Base-by-base conservation (phyloP, 2,329 filamentous ascomycete species). In the Phoma sp. region DNA sequence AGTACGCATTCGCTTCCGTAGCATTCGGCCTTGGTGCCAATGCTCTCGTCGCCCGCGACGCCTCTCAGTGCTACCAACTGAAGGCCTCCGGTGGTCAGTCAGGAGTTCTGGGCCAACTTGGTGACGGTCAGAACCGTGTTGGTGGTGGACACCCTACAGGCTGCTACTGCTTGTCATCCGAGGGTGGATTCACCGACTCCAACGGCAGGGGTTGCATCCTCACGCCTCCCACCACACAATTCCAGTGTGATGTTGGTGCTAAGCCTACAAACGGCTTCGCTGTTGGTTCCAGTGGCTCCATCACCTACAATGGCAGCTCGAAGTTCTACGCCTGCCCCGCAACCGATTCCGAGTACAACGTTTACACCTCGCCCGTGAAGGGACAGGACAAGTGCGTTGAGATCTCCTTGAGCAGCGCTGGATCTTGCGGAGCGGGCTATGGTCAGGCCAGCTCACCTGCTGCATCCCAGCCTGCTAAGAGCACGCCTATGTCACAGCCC, bases 321-420 rank as follows among this genome's bases (percentile, higher is more conserved):
- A 73, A 74, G 25, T 89, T 89, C 70, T 85, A 82, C 65, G 81
- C 85, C 38, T 89, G 87, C 67, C 79, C 82, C 25, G 86, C 85
- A 18, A 81, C 80, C 2, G 79, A 82, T 50, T 78, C 78, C 37
- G 80, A 83, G 52, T 84, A 78, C 73, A 85, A 86, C 61, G 69
- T 86, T 57, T 86, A 86, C 70, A 73, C 71, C 8, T 57, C 68
- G 33, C 74, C 78, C 4, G 69, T 77, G 64, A 27, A 63, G 57
- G 63, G 74, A 59, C 67, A 82, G 69, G 33, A 71, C 58, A 79
- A 82, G 58, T 86, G 84, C 59, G 77, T 79, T 9, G 63, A 78
- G 49, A 76, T 86, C 51, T 78, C 72, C 4, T 69, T 86, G 36
- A 71, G 37, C 35, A 53, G 62, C 18, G 63, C 61, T 1, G 62